Evolutionary conservation across 306 rosid genomes (phyloP), one percentile per base, ranked within the genome.

Genomic region (Lathyrus sativus): DNA sequence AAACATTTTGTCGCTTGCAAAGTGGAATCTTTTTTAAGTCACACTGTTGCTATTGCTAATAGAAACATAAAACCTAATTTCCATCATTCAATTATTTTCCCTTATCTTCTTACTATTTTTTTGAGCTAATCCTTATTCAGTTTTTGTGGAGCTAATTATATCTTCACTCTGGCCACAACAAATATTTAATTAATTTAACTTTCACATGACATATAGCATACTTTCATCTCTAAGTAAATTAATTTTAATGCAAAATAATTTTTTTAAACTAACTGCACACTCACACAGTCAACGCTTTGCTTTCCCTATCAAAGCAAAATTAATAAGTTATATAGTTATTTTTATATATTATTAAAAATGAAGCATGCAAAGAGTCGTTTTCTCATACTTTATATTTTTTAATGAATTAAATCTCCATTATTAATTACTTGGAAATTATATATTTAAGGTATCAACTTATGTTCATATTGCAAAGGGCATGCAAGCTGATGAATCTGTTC

Each of bases 41-140:
- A 51, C 76, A 51, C 76, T 11, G 43, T 3, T 51, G 39, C 4
- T 42, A 44, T 42, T 68, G 14, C 55, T 31, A 51, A 68, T 46
- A n/a, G 62, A 77, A 59, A 13, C 43, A 51, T 22, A 19, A 69
- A 65, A 74, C 80, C 72, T 60, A 65, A 49, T 77, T 73, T 62
- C 60, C 67, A 73, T 44, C 39, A 13, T 65, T 65, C 74, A 73
- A 77, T 77, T 31, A 74, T 68, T 81, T 38, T 38, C 62, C 26
- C 44, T 73, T 63, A 2, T 35, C 14, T 3, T 66, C 53, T 77
- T 65, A 3, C 4, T 26, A 26, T 26, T 26, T 49, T 68, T 49
- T 41, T 46, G 43, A 41, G 43, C 62, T 58, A 24, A 69, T 73
- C 79, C 59, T 19, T 22, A 17, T 49, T 17, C 9, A 12, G 6